Evolutionary conservation across 257 asterid genomes (phyloP).

Genomic region (Eucommia ulmoides): DNA sequence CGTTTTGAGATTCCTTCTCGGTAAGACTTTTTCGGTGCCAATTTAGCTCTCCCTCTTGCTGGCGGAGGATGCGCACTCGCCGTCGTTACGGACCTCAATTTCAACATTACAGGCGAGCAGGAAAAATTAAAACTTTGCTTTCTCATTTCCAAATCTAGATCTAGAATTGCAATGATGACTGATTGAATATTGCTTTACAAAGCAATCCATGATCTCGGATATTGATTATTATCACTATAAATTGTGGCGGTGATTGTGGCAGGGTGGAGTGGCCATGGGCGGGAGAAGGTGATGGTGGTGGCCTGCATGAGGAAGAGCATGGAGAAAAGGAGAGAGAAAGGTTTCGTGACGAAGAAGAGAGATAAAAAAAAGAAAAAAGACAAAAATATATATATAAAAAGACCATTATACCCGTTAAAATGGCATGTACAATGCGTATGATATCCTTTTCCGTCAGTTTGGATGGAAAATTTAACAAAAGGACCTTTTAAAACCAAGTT

Average conservation of each 20-base stretch:
- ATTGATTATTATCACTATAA: no score
- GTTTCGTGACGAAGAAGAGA: no score
- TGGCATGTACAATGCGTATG: no score
- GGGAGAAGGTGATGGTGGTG: not conserved
- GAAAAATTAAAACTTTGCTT: not conserved
- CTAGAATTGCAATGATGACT: no score
- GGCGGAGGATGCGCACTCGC: conserved; percentile 81
- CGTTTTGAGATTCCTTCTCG: conserved; percentile 61
- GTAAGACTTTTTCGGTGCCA: conserved; percentile 55
- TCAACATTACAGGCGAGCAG: conserved; percentile 45
- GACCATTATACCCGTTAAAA: no score
- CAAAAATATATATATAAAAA: no score
- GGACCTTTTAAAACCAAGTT: no score
- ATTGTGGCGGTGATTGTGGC: not conserved
- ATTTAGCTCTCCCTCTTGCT: conserved; percentile 72
- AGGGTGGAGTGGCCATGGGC: not conserved
- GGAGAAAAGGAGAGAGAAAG: no score
- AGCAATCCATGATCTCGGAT: no score
- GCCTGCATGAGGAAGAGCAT: not conserved
- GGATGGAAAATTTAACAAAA: no score
- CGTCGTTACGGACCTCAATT: conserved; percentile 81
- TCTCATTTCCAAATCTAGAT: not conserved
- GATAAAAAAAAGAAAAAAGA: no score
- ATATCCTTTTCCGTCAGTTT: no score
- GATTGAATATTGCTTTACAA: not conserved